A percentile compares a stretch with the other conserved stretches of the same genome.
Evolutionary conservation across 2,329 filamentous ascomycete species (phyloP).

Genomic region (Xylariaceae sp.): DNA sequence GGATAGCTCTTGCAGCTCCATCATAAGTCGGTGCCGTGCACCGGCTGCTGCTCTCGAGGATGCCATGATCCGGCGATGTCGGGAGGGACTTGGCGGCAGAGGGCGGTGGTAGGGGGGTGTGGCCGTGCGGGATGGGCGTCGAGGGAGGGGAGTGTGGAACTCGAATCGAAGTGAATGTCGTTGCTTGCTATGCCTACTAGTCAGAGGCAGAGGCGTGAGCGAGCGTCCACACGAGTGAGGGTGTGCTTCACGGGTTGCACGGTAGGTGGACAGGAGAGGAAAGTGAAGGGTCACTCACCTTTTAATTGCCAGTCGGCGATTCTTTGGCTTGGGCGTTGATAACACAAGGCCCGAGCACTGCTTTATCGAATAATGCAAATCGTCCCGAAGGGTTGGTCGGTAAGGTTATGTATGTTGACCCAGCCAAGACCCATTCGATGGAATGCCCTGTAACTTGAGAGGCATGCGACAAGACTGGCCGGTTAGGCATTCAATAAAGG

Average conservation of each 20-base stretch:
- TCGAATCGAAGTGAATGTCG: neutral
- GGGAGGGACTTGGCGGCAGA: neutral
- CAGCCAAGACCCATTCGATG: neutral
- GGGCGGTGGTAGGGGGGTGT: neutral
- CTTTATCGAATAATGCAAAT: neutral
- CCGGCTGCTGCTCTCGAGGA: slow-evolving; percentile 32
- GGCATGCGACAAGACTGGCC: neutral
- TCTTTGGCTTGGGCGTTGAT: neutral
- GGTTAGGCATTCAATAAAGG: neutral
- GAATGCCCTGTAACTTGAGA: neutral
- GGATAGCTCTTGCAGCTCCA: slow-evolving; percentile 73
- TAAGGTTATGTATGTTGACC: neutral
- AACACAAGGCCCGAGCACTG: neutral
- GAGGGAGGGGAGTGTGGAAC: neutral
- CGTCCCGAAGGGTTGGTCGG: neutral
- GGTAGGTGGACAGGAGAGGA: neutral
- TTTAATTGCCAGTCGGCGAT: neutral
- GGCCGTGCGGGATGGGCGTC: neutral
- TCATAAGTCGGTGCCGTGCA: slow-evolving; percentile 81
- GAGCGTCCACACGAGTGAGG: neutral
- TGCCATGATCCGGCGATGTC: slow-evolving; percentile 24
- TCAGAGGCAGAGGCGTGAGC: neutral
- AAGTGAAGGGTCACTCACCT: neutral
- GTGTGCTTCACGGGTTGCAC: neutral
- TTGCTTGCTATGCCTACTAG: neutral